phyloP scores from a whole-genome alignment of 1,284 basidiomycete species.

The Trichosporon sp. region DNA sequence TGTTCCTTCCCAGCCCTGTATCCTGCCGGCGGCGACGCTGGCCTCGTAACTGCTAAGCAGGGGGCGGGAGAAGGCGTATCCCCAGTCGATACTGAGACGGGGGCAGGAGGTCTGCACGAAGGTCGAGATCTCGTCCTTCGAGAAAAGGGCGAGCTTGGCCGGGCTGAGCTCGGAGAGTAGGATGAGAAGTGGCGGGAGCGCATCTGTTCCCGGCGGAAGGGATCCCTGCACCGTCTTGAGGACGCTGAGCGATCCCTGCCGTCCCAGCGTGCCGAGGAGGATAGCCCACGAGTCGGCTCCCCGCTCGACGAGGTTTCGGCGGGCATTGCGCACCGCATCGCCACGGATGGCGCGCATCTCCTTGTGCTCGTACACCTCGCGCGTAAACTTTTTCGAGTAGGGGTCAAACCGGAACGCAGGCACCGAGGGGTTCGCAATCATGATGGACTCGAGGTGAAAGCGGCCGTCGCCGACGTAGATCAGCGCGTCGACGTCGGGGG shows the following conservation, averaged over 20 bases:
- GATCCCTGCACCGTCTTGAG: conserved; percentile 72
- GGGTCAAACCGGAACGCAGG: conserved; percentile 98
- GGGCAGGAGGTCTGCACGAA: conserved; percentile 38
- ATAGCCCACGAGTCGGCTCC: conserved; percentile 73
- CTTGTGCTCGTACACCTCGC: conserved; percentile 86
- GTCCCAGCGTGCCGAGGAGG: conserved; percentile 90
- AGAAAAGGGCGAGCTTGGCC: conserved; percentile 82
- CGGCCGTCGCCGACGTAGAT: conserved; percentile 96
- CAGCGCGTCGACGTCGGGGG: conserved; percentile 72
- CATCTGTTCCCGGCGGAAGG: conserved; percentile 16
- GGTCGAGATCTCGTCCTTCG: conserved; percentile 32
- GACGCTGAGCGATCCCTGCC: conserved; percentile 90
- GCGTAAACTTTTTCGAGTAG: conserved; percentile 94
- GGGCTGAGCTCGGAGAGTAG: conserved; percentile 95
- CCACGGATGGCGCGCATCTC: conserved; percentile 79
- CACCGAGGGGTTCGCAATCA: conserved; percentile 97
- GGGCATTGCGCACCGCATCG: conserved; percentile 75
- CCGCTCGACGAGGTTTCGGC: conserved; percentile 63
- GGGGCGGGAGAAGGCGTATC: conserved; percentile 88
- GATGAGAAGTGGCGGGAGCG: conserved; percentile 68
- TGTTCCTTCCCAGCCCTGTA: conserved; percentile 58
- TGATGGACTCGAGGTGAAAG: conserved; percentile 97
- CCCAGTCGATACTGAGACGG: conserved; percentile 81
- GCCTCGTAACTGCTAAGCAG: conserved; percentile 94
- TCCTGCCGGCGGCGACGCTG: conserved; percentile 77